Base-by-base conservation (phyloP, 2,329 filamentous ascomycete species). In the Talaromyces sp. region DNA sequence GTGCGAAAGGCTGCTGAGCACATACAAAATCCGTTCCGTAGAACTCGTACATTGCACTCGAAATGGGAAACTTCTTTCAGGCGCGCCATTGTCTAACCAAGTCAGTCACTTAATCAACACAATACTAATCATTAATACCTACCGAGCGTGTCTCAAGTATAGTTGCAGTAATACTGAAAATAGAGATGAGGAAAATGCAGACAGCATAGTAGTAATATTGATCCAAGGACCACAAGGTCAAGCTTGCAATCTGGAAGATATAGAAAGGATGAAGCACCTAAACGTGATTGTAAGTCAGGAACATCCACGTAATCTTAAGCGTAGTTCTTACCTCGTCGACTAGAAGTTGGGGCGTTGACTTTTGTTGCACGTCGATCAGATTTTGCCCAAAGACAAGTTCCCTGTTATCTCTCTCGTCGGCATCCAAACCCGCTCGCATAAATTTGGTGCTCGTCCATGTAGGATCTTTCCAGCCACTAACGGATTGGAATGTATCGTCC, bases 151-250 rank as follows among this genome's bases (percentile, higher is more conserved):
- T 99, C 79, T 99, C 96, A 65, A 97, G 79, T 15, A 99, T 84
- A 0, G 95, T 97, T 1, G 93, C 90, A 4, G 88, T 86, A 72
- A 99, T 97, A 77, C 94, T 98, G 71, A 93, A 91, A 53, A 95
- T 85, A 0, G 96, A 99, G 78, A 99, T 98, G 67, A 94, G 75
- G 72, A 99, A 96, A 71, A 99, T 99, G 75, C 93, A 96, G 17
- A 89, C 85, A 4, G 95, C 95, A 78, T 99, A 99, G 80, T 98
- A 99, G 76, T 97, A 99, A 77, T 99, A 99, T 72, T 96, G 85
- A 74, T 99, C 95, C 70, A 97, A 75, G 10, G 94, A 97, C 95
- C 95, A 99, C 3, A 99, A 86, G 47, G 96, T 79, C 69, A 99
- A 82, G 81, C 95, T 98, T 58, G 93, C 94, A 72, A 98, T 89